Evolutionary conservation across 345 rosid species (phyloP).

Genomic region (Syzygium aqueum): DNA sequence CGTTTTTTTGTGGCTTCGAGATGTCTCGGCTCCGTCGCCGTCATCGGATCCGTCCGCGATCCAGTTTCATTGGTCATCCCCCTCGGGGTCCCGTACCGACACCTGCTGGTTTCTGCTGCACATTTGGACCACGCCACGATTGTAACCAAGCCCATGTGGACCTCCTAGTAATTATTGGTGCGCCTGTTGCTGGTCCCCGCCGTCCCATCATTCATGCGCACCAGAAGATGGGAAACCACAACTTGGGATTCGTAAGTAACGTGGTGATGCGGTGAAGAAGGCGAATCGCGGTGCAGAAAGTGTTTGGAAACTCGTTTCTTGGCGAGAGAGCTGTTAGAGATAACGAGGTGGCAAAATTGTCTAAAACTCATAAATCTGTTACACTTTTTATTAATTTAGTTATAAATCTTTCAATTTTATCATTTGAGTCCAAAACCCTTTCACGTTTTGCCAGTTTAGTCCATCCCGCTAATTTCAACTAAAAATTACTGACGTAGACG

Average conservation of each 20-base stretch:
- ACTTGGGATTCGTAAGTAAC: neutral
- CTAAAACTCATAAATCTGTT: no score
- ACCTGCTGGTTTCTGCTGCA: neutral
- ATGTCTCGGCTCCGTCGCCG: neutral
- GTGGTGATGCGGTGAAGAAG: neutral
- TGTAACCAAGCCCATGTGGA: neutral
- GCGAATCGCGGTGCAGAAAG: neutral
- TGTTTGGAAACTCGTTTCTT: neutral
- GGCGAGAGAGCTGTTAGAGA: neutral
- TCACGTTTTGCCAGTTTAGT: no score
- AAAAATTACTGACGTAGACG: neutral
- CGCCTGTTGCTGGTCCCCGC: neutral
- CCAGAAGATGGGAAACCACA: neutral
- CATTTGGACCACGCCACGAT: neutral
- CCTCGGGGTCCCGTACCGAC: neutral
- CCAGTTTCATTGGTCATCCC: neutral
- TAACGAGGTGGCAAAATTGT: neutral
- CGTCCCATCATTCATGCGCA: neutral
- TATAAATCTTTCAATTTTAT: no score
- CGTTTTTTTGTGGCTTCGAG: neutral
- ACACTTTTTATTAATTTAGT: no score
- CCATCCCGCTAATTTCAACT: accelerated
- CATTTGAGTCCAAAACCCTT: no score
- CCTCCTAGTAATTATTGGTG: neutral
- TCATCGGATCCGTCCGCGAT: neutral